Evolutionary conservation across 1,284 basidiomycete genomes (phyloP).

Genomic region (Rhodofomes roseus): DNA sequence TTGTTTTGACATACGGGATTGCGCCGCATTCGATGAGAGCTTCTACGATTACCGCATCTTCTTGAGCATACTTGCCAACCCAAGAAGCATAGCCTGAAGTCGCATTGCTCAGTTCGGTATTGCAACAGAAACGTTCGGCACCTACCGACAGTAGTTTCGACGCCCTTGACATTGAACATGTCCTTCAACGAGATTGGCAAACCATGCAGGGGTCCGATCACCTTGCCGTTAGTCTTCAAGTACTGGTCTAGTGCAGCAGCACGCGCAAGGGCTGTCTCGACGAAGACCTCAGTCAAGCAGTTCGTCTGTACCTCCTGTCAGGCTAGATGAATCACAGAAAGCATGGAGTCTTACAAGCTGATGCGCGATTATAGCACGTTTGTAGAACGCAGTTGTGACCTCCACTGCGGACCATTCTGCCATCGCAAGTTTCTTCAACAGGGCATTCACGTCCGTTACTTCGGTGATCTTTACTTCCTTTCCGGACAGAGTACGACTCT

Average conservation of each 20-base stretch:
- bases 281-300: slow-evolving; percentile 48
- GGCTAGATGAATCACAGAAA: slow-evolving; percentile 1
- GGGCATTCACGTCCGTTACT: slow-evolving; percentile 32
- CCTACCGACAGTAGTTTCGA: slow-evolving; percentile 55
- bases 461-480: slow-evolving; percentile 51
- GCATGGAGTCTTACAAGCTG: slow-evolving; percentile 40
- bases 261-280: slow-evolving; percentile 41
- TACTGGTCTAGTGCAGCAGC: slow-evolving; percentile 44
- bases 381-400: slow-evolving; percentile 55
- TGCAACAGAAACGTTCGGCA: slow-evolving; percentile 11
- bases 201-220: slow-evolving; percentile 49
- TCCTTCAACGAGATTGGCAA: slow-evolving; percentile 55
- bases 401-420: slow-evolving; percentile 40
- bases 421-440: slow-evolving; percentile 38
- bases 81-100: slow-evolving; percentile 24
- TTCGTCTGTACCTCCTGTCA: slow-evolving; percentile 33
- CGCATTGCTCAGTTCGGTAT: neutral
- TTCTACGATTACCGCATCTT: slow-evolving; percentile 17
- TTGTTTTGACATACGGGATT: slow-evolving; percentile 67
- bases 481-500: slow-evolving; percentile 41
- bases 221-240: slow-evolving; percentile 34
- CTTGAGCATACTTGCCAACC: slow-evolving; percentile 17
- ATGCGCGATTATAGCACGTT: slow-evolving; percentile 56
- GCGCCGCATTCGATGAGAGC: slow-evolving; percentile 36
- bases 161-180: slow-evolving; percentile 55